Evolutionary conservation across 345 rosid genomes (phyloP).

Genomic region (Salix brachista): DNA sequence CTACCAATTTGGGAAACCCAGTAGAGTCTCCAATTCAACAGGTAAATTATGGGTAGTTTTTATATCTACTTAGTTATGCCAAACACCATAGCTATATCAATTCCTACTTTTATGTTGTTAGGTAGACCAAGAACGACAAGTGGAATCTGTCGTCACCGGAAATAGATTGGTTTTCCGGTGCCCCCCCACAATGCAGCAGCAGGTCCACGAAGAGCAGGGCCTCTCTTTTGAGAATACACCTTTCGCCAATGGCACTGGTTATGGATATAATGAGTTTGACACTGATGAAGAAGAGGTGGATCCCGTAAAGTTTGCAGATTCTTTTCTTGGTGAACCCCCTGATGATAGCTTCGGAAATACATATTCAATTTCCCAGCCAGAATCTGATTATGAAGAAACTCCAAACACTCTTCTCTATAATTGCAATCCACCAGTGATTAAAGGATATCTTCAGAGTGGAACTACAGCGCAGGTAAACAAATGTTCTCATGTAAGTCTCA

Average conservation of each 20-base stretch:
- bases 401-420: background rate
- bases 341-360: background rate
- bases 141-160: background rate
- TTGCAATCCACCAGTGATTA: background rate
- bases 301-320: background rate
- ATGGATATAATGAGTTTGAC: background rate
- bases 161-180: background rate
- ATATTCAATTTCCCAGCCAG: background rate
- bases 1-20: background rate
- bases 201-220: background rate
- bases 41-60: background rate
- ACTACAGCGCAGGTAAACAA: background rate
- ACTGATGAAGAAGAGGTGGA: background rate
- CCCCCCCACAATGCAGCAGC: background rate
- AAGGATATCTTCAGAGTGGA: too few relatives aligned
- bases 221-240: background rate
- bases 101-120: background rate
- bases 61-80: background rate
- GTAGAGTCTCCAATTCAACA: background rate
- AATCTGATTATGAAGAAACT: background rate
- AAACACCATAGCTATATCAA: too few relatives aligned
- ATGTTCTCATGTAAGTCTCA: background rate
- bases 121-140: background rate
- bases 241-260: background rate
- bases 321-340: background rate